These are phyloP conservation scores for Byssochlamys sp. DNA, from an alignment of 2,329 filamentous ascomycete species.

Conservation along the genomic window DNA sequence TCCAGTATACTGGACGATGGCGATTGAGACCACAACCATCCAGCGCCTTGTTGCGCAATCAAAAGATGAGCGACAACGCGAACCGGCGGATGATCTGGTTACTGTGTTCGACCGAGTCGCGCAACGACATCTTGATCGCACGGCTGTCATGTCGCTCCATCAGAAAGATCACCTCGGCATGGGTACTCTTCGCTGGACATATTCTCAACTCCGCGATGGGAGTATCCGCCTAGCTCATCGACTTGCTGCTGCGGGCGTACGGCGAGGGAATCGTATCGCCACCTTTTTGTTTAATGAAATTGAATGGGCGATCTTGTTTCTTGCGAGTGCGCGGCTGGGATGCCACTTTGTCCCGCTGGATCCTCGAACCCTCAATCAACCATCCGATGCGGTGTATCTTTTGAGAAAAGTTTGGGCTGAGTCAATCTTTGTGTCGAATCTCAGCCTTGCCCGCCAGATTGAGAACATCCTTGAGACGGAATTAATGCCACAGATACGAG, in stretches of 20 bases:
- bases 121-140: not conserved
- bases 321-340: not conserved
- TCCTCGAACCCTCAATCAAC: not conserved
- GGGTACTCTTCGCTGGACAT: not conserved
- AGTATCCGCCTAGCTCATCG: not conserved
- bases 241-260: not conserved
- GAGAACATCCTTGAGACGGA: not conserved
- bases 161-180: not conserved
- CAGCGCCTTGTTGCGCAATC: not conserved
- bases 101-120: not conserved
- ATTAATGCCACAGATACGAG: not conserved
- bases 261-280: not conserved
- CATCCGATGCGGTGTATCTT: not conserved
- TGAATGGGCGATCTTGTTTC: not conserved
- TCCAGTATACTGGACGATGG: not conserved
- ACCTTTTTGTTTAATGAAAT: not conserved
- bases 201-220: not conserved
- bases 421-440: not conserved
- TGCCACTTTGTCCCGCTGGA: not conserved
- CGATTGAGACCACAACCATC: not conserved
- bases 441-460: not conserved
- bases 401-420: not conserved
- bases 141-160: not conserved
- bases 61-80: not conserved
- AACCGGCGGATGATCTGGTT: not conserved